Evolutionary conservation across 768 basidiomycete species (phyloP), one percentile per base, ranked within the genome.

Genomic region (Boletus bicolor): DNA sequence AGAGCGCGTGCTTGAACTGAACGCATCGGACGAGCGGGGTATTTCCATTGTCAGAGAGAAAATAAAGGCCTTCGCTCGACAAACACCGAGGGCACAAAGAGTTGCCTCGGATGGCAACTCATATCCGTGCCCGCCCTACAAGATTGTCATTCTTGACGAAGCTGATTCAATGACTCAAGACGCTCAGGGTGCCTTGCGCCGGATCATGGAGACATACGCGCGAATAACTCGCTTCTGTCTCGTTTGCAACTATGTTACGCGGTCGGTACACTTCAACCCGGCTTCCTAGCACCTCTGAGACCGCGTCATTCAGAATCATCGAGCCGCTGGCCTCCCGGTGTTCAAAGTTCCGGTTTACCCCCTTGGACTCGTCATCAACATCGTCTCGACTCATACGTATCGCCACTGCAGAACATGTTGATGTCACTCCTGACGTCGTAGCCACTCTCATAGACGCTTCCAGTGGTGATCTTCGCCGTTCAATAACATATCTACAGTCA

Each of bases 131-230:
- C 97, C 97, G 14, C 97, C 97, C 0, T 99, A 92, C 79, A 99
- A 99, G 71, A 96, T 99, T 60, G 89, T 99, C 68, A 98, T 99
- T 59, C 83, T 99, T 26, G 97, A 99, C 65, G 97, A 99, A 74
- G 97, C 97, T 21, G 97, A 99, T 71, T 96, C 93, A 6, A 99
- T 99, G 97, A 99, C 97, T 6, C 96, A 98, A 74, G 97, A 99
- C 68, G 97, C 97, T 5, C 97, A 99, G 71, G 94, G 89, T 35
- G 97, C 97, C 0, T 77, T 99, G 39, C 81, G 97, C 41, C 84
- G 97, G n/a, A 98, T 98, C 69, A 99, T 99, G 97, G 97, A 99
- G 73, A 95, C 86, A n/a, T 94, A 98, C 66, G 92, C 92, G 17
- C 82, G 89, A 53, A 98, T 98, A 68, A 99, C 97, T 34, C 82